A percentile compares a stretch with the other conserved stretches of the same genome.
phyloP scores from a whole-genome alignment of 768 basidiomycete genomes.

The Leccinellum albellum region DNA sequence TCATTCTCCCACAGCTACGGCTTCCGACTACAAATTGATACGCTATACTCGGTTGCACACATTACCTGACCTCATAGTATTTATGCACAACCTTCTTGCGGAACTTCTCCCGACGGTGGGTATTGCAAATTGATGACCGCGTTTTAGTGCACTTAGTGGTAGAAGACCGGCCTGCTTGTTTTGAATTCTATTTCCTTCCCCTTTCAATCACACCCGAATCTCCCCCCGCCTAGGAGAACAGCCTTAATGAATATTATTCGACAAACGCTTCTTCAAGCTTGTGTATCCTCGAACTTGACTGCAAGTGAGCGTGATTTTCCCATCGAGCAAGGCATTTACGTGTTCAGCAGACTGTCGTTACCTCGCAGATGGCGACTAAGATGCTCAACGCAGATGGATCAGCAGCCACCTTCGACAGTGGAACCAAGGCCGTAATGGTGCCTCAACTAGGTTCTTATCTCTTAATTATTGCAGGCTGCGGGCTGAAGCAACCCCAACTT shows the following conservation, averaged over 20 bases:
- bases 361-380: conserved; percentile 69
- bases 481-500: conserved; percentile 4
- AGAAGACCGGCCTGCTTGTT: conserved; percentile 53
- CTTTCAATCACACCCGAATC: conserved; percentile 48
- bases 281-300: conserved; percentile 45
- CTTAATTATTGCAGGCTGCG: conserved; percentile 4
- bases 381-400: conserved; percentile 61
- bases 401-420: conserved; percentile 61
- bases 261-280: conserved; percentile 48
- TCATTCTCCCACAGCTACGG: conserved; percentile 37
- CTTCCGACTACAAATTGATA: conserved; percentile 32
- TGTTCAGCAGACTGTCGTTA: conserved; percentile 46
- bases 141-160: conserved; percentile 10
- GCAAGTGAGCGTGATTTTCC: conserved; percentile 31
- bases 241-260: conserved; percentile 50
- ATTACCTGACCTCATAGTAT: conserved; percentile 53
- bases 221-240: conserved; percentile 38
- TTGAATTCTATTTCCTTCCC: conserved; percentile 66
- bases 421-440: conserved; percentile 59
- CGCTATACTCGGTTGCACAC: conserved; percentile 36
- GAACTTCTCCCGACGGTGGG: conserved; percentile 50
- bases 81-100: conserved; percentile 50
- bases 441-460: conserved; percentile 55
- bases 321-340: conserved; percentile 5
- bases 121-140: conserved; percentile 13